These are phyloP conservation scores for Carex myosuroides DNA, from an alignment of 176 grass and related monocot genomes.

Conservation along the genomic window DNA sequence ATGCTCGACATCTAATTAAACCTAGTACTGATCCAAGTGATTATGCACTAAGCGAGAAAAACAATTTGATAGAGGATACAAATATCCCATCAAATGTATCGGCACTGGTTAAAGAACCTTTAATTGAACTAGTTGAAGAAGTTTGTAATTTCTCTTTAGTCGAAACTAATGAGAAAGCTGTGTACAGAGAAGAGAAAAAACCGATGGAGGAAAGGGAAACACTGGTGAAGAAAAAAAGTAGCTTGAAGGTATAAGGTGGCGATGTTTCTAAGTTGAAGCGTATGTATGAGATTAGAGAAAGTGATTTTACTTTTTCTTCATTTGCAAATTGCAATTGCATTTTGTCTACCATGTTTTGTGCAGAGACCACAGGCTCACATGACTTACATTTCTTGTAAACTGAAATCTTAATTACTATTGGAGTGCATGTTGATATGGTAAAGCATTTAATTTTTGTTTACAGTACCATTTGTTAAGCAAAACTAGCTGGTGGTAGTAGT, in stretches of 20 bases:
- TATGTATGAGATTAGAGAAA: background rate
- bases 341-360: background rate
- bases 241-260: slow-evolving; percentile 74
- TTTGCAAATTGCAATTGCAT: background rate
- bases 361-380: background rate
- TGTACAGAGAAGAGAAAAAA: slow-evolving; percentile 10
- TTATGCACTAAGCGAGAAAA: slow-evolving; percentile 6
- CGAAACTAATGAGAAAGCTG: slow-evolving; percentile 20
- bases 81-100: slow-evolving; percentile 1
- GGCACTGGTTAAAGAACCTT: slow-evolving; percentile 14
- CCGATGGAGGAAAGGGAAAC: slow-evolving; percentile 7
- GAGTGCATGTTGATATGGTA: background rate
- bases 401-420: background rate
- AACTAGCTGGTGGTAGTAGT: no score
- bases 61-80: slow-evolving; percentile 6
- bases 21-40: slow-evolving; percentile 15
- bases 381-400: background rate
- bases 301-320: background rate
- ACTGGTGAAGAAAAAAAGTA: slow-evolving; percentile 67
- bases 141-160: background rate
- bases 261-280: slow-evolving; percentile 38
- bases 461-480: background rate
- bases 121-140: slow-evolving; percentile 10
- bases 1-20: background rate
- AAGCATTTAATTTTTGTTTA: background rate